Conservation (phyloP, 1,139 yeast genomes). For the Pichia cactophila region DNA sequence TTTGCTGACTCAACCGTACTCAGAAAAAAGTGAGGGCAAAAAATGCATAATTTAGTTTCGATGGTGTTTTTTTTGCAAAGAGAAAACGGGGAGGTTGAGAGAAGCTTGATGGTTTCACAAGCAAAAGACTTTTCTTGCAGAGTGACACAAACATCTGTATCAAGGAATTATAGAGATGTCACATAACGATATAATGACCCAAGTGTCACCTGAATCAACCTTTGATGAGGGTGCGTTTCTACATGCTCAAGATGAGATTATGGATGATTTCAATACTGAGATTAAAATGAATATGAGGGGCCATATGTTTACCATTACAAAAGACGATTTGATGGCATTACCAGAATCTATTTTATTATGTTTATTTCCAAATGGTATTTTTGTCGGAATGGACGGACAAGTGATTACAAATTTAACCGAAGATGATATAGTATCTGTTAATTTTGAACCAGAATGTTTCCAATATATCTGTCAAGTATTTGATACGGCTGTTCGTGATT, state of each 20-base stretch:
- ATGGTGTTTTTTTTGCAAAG: no score
- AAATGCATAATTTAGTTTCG: no score
- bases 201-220: conserved; percentile 33
- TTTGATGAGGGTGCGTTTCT: conserved; percentile 14
- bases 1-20: no score
- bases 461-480: conserved; percentile 70
- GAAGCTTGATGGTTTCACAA: background rate
- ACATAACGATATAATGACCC: conserved; percentile 47
- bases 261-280: conserved; percentile 52
- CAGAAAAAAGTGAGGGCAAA: no score
- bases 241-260: conserved; percentile 29
- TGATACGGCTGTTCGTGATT: conserved; percentile 33
- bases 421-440: conserved; percentile 68
- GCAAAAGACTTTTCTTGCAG: background rate
- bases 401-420: conserved; percentile 73
- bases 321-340: conserved; percentile 83
- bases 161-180: conserved; percentile 18
- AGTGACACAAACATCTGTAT: no score
- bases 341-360: conserved; percentile 88
- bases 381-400: conserved; percentile 64
- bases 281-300: conserved; percentile 66
- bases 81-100: no score
- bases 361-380: conserved; percentile 83
- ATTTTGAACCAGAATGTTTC: conserved; percentile 82
- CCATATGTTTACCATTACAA: conserved; percentile 55